Evolutionary conservation across 2,329 filamentous ascomycete genomes (phyloP).

Genomic region (Neoascochyta sp.): DNA sequence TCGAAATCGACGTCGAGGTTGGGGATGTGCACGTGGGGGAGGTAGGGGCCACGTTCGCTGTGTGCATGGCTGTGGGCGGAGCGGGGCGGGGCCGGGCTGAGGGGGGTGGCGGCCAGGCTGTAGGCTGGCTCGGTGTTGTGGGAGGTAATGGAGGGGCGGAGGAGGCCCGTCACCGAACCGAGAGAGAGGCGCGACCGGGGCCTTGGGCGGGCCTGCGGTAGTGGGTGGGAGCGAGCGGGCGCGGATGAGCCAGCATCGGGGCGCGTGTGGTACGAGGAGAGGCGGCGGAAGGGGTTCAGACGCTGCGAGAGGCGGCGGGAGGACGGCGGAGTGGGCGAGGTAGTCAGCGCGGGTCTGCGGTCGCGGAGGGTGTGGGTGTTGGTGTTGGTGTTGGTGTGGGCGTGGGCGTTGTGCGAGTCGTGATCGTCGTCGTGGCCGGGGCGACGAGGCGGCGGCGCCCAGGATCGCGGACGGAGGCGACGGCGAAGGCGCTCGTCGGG

Average conservation of each 20-base stretch:
- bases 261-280: slow-evolving; percentile 25
- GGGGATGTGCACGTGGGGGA: slow-evolving; percentile 33
- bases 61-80: slow-evolving; percentile 20
- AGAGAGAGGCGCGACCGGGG: slow-evolving; percentile 37
- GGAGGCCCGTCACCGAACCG: slow-evolving; percentile 30
- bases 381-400: neutral
- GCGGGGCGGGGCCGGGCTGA: slow-evolving; percentile 13
- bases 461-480: slow-evolving; percentile 28
- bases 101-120: slow-evolving; percentile 12
- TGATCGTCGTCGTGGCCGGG: no score
- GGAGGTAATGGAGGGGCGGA: slow-evolving; percentile 25
- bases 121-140: slow-evolving; percentile 13
- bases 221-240: slow-evolving; percentile 3
- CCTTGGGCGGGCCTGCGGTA: slow-evolving; percentile 23
- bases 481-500: neutral
- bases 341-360: slow-evolving; percentile 19
- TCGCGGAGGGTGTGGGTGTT: slow-evolving; percentile 6
- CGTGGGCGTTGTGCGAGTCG: no score
- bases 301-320: slow-evolving; percentile 22
- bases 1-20: slow-evolving; percentile 41
- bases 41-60: slow-evolving; percentile 30
- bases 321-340: slow-evolving; percentile 9
- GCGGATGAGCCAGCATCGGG: slow-evolving; percentile 31
- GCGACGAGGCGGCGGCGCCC: slow-evolving; percentile 31
- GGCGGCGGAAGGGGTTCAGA: slow-evolving; percentile 29